Percentiles rank a stretch among this genome's conserved stretches.
Conservation (phyloP, 768 basidiomycete species). For the Lactarius tabidus region DNA sequence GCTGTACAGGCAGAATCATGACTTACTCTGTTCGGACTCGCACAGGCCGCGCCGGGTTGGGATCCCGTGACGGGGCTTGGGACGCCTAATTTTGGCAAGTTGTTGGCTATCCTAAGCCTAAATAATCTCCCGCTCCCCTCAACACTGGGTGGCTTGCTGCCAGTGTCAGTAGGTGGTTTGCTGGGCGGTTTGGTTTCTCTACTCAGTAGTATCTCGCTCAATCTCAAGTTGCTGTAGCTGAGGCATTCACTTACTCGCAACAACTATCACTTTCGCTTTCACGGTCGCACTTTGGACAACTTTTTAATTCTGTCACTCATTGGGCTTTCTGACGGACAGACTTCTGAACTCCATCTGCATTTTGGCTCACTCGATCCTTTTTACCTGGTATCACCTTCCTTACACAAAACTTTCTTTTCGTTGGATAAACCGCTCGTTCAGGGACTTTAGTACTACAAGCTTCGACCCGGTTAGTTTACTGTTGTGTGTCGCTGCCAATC, state of each 20-base stretch:
- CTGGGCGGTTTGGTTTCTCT: neutral
- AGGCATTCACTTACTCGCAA: neutral
- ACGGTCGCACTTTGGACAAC: neutral
- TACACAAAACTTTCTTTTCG: neutral
- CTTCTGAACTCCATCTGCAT: neutral
- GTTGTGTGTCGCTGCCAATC: neutral
- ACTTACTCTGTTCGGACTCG: neutral
- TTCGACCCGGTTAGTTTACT: neutral
- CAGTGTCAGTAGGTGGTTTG: too few relatives aligned
- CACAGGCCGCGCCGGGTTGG: conserved; percentile 35
- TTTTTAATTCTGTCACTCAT: neutral
- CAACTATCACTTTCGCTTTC: neutral
- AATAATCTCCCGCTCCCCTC: neutral
- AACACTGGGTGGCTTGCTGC: neutral
- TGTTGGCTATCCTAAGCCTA: conserved; percentile 29
- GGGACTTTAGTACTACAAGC: neutral
- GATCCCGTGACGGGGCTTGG: conserved; percentile 37
- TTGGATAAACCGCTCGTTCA: neutral
- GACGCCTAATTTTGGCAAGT: conserved; percentile 34
- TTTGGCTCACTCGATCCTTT: neutral
- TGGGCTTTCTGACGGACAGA: neutral
- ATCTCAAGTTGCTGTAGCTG: neutral
- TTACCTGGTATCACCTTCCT: neutral
- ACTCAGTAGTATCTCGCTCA: neutral
- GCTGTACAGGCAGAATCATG: neutral